Conservation (phyloP, 805 yeast genomes). For the Saccharomyces paradoxus region DNA sequence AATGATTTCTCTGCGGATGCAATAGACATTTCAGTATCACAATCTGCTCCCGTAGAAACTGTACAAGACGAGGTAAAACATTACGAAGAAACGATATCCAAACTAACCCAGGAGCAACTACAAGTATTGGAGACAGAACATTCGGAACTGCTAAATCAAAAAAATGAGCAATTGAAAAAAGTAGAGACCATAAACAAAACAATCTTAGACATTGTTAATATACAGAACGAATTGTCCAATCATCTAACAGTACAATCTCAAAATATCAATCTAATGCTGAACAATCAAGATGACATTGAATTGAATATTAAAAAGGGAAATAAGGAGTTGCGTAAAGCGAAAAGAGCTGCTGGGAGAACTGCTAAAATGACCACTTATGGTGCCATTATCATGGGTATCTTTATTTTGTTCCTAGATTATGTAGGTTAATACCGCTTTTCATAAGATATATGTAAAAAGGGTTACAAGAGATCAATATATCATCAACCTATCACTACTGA, state of each 20-base stretch:
- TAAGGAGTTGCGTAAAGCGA: constrained; percentile 58
- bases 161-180: constrained; percentile 51
- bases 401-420: constrained; percentile 49
- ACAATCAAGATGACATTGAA: constrained; percentile 60
- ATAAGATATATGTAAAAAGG: background rate
- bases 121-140: constrained; percentile 54
- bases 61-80: constrained; percentile 30
- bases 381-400: constrained; percentile 47
- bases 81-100: constrained; percentile 30
- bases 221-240: constrained; percentile 66
- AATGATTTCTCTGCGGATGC: constrained; percentile 19
- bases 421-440: constrained; percentile 26
- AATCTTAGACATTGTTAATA: constrained; percentile 61
- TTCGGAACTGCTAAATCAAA: constrained; percentile 43
- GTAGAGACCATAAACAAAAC: constrained; percentile 54
- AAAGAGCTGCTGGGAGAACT: constrained; percentile 52
- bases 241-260: constrained; percentile 70
- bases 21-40: constrained; percentile 25
- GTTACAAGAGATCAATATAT: background rate
- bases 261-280: constrained; percentile 52
- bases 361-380: constrained; percentile 49
- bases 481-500: background rate
- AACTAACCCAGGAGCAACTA: constrained; percentile 44
- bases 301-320: constrained; percentile 66
- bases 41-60: constrained; percentile 17